phyloP scores from a whole-genome alignment of 768 basidiomycete genomes.

The Cytidiella melzeri region DNA sequence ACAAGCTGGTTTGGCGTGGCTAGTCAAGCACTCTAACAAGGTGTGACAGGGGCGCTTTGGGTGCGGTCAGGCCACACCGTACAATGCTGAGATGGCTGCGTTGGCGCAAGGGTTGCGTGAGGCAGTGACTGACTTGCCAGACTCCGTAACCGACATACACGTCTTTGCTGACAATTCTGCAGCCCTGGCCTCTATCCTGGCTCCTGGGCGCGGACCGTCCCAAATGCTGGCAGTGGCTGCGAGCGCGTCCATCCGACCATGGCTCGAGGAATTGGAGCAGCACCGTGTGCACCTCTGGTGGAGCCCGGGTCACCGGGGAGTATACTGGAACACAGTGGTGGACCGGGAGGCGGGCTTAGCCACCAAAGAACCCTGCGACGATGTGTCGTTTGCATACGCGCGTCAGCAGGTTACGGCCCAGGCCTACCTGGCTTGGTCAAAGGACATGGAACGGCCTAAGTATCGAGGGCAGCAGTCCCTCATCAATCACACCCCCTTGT shows the following conservation, averaged over 20 bases:
- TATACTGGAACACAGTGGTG: constrained; percentile 2
- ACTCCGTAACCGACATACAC: background rate
- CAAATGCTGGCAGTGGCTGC: constrained; percentile 6
- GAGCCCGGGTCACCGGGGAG: constrained; percentile 2
- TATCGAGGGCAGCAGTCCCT: constrained; percentile 6
- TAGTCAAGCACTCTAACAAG: too few species aligned
- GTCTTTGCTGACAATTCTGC: too few species aligned
- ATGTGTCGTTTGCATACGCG: constrained; percentile 5
- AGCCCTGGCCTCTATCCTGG: constrained; percentile 7
- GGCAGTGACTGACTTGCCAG: background rate
- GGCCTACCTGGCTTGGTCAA: background rate
- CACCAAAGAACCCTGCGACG: background rate
- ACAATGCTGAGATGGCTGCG: constrained; percentile 10
- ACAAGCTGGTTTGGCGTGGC: too few species aligned
- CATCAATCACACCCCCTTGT: background rate
- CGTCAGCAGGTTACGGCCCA: constrained; percentile 2
- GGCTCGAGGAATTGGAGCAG: background rate
- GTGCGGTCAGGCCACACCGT: too few species aligned
- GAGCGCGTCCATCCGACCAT: constrained; percentile 2
- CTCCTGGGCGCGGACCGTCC: constrained; percentile 3
- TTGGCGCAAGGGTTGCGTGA: constrained; percentile 1
- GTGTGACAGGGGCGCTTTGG: too few species aligned
- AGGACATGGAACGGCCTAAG: background rate
- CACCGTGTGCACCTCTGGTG: constrained; percentile 2
- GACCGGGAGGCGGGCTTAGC: background rate